A percentile compares a stretch with the other conserved stretches of the same genome.
Conservation (phyloP, 441 rosid genomes). For the Gossypium schwendimanii region DNA sequence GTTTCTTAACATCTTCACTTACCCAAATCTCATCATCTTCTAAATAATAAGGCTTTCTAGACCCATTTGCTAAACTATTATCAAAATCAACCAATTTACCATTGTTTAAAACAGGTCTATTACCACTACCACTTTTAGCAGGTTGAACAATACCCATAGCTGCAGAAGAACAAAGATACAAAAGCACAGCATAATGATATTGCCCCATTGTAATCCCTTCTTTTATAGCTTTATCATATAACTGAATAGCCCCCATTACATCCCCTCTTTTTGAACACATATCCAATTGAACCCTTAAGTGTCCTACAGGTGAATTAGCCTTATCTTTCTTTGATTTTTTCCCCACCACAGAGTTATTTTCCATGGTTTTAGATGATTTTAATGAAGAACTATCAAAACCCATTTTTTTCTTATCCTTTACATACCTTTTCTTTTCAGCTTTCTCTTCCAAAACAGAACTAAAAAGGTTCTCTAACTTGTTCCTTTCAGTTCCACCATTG, state of each 20-base stretch:
- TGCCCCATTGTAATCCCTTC: conserved; percentile 41
- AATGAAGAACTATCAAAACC: conserved; percentile 19
- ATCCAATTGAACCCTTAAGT: conserved; percentile 36
- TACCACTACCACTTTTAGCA: conserved; percentile 51
- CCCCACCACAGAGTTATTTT: not conserved
- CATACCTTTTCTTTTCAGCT: conserved; percentile 14
- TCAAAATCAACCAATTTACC: conserved; percentile 3
- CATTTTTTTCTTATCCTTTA: conserved; percentile 16
- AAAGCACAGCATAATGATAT: conserved; percentile 46
- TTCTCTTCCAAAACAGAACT: conserved; percentile 26
- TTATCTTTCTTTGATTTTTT: conserved; percentile 25
- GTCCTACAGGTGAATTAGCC: conserved; percentile 20
- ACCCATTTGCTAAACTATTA: conserved; percentile 8
- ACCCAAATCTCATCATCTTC: conserved; percentile 26
- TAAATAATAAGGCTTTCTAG: conserved; percentile 1
- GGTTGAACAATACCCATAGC: conserved; percentile 56
- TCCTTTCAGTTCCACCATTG: conserved; percentile 13
- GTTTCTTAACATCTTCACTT: conserved; percentile 42
- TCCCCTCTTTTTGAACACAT: conserved; percentile 59
- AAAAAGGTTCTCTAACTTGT: conserved; percentile 19
- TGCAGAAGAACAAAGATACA: conserved; percentile 68
- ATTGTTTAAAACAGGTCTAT: conserved; percentile 17
- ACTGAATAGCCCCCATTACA: conserved; percentile 42
- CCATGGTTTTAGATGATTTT: conserved; percentile 6
- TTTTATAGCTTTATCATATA: conserved; percentile 40